Conservation (phyloP, 345 rosid species). For the Populus euphratica region DNA sequence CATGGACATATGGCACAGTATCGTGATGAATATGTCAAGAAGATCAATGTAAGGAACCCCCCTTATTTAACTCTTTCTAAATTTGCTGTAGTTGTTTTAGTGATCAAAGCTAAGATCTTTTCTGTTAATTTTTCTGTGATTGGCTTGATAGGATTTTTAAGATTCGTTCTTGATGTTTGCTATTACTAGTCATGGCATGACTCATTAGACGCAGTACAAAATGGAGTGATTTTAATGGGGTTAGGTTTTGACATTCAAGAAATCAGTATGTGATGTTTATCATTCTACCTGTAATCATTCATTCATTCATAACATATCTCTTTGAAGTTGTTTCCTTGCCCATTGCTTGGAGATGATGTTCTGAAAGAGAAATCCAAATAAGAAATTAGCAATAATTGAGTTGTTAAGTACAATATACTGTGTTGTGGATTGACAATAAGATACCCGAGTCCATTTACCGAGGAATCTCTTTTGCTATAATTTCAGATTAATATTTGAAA, state of each 20-base stretch:
- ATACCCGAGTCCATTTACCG: too few species aligned
- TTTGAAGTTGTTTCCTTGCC: not conserved
- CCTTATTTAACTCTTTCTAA: not conserved
- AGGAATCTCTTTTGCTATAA: too few species aligned
- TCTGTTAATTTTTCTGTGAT: not conserved
- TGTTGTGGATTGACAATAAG: too few species aligned
- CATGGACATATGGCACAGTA: constrained; percentile 25
- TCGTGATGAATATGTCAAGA: constrained; percentile 24
- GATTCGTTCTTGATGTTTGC: not conserved
- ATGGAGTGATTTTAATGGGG: not conserved
- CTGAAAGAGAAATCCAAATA: not conserved
- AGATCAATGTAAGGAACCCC: constrained; percentile 26
- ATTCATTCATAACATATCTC: not conserved
- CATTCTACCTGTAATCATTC: too few species aligned
- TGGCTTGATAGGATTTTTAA: not conserved
- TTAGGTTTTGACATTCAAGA: too few species aligned
- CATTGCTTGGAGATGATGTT: not conserved
- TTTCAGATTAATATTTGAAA: too few species aligned
- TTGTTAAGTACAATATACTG: too few species aligned
- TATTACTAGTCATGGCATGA: not conserved
- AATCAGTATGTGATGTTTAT: not conserved
- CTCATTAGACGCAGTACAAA: not conserved
- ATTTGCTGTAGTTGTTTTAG: not conserved
- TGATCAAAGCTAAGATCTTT: not conserved
- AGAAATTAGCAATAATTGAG: not conserved